phyloP scores from a whole-genome alignment of 768 basidiomycete species.

The Tephrocybe sp. region DNA sequence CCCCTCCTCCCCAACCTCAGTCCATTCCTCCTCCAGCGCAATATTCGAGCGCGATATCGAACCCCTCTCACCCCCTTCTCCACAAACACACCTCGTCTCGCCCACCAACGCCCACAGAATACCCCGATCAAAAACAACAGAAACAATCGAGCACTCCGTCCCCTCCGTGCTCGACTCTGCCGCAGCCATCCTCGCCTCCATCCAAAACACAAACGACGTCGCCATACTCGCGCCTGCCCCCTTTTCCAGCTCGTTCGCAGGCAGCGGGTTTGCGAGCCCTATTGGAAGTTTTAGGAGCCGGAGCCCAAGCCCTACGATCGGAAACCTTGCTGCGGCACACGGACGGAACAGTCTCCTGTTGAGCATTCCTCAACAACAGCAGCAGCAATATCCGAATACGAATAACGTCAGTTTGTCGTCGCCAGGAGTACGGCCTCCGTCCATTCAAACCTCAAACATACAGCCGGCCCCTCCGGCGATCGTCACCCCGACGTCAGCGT shows the following conservation, averaged over 20 bases:
- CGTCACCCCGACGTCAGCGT: constrained; percentile 49
- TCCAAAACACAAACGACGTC: constrained; percentile 48
- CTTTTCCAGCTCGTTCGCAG: constrained; percentile 15
- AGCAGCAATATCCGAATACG: not conserved
- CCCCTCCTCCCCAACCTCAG: constrained; percentile 77
- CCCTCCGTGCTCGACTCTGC: constrained; percentile 87
- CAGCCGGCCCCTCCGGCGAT: constrained; percentile 27
- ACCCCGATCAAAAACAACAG: constrained; percentile 69
- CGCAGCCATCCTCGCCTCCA: constrained; percentile 63
- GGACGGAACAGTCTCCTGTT: constrained; percentile 46
- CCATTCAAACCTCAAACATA: constrained; percentile 9
- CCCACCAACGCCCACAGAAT: constrained; percentile 69
- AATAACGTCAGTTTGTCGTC: not conserved
- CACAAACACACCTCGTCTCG: constrained; percentile 24
- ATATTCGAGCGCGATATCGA: constrained; percentile 95
- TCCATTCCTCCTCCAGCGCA: constrained; percentile 82
- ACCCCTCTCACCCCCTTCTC: constrained; percentile 43
- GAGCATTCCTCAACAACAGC: constrained; percentile 41
- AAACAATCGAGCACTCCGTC: constrained; percentile 75
- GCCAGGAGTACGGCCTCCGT: constrained; percentile 6
- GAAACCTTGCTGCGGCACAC: constrained; percentile 22
- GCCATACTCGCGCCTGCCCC: constrained; percentile 58
- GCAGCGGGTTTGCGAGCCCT: constrained; percentile 66
- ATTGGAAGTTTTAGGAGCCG: constrained; percentile 68
- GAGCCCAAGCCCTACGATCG: constrained; percentile 61